Evolutionary conservation across 192 early-diverging fungal genomes (phyloP).

Genomic region (Linnemannia elongata): DNA sequence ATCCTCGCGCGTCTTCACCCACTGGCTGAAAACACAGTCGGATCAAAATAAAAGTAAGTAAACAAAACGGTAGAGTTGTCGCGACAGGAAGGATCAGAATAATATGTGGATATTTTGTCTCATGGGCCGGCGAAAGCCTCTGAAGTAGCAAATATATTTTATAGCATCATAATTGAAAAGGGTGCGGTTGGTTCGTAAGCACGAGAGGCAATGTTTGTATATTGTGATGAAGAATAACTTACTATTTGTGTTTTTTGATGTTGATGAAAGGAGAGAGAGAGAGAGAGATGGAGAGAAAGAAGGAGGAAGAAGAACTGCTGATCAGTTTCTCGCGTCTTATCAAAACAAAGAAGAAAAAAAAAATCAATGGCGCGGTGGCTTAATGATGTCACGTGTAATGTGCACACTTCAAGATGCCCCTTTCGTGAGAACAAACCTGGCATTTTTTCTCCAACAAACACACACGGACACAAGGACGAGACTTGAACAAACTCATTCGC

Average conservation of each 20-base stretch:
- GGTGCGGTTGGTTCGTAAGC: neutral
- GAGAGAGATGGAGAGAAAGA: neutral
- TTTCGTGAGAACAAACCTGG: neutral
- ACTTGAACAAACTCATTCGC: neutral
- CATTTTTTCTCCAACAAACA: neutral
- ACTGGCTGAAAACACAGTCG: neutral
- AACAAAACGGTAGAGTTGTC: neutral
- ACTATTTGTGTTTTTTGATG: neutral
- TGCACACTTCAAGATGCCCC: too few relatives aligned
- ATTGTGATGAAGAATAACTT: neutral
- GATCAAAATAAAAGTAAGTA: neutral
- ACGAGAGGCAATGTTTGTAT: neutral
- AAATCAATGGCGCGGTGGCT: neutral
- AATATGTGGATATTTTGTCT: slow-evolving; percentile 53
- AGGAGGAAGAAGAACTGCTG: neutral
- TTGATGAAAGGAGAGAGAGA: neutral
- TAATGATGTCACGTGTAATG: neutral
- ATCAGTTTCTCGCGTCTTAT: slow-evolving; percentile 1
- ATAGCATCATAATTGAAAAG: slow-evolving; percentile 37
- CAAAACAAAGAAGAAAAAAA: slow-evolving; percentile 8
- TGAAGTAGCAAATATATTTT: slow-evolving; percentile 58
- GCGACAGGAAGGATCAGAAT: slow-evolving; percentile 17
- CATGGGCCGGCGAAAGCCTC: slow-evolving; percentile 52
- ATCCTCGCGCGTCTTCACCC: too few relatives aligned
- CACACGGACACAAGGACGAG: neutral